phyloP scores from a whole-genome alignment of 768 basidiomycete species.

The Mycena kentingensis region DNA sequence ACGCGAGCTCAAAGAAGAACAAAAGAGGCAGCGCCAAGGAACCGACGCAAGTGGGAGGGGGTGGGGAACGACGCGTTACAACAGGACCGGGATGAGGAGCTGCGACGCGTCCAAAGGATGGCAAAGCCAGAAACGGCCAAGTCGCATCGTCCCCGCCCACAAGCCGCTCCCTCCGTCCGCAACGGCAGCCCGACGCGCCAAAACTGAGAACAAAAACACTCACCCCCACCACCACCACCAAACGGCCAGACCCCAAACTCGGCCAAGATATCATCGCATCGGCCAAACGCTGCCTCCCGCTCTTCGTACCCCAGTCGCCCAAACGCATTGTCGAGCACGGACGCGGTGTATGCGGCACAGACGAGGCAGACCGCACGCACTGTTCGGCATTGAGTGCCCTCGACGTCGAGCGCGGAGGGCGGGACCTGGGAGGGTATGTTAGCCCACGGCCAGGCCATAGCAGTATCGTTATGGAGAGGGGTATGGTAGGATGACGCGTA shows the following conservation, averaged over 20 bases:
- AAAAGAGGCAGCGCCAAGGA: no score
- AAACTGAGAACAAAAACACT: slow-evolving; percentile 4
- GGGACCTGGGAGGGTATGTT: slow-evolving; percentile 77
- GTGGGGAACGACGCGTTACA: no score
- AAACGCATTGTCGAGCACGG: slow-evolving; percentile 94
- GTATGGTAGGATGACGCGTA: background rate
- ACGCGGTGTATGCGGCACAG: slow-evolving; percentile 92
- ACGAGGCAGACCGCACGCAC: slow-evolving; percentile 82
- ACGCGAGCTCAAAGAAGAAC: no score
- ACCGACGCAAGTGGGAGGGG: no score
- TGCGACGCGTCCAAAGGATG: background rate
- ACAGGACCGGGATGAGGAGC: background rate
- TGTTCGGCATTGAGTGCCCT: slow-evolving; percentile 78
- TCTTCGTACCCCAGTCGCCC: slow-evolving; percentile 88
- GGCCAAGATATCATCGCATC: slow-evolving; percentile 91
- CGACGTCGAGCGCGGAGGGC: slow-evolving; percentile 68
- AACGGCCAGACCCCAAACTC: slow-evolving; percentile 94
- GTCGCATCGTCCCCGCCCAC: slow-evolving; percentile 40
- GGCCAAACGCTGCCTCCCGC: slow-evolving; percentile 86
- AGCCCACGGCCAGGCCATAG: no score
- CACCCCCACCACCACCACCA: slow-evolving; percentile 40
- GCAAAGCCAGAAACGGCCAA: slow-evolving; percentile 24
- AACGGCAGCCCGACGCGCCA: background rate
- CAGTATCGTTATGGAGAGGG: background rate
- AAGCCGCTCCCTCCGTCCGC: slow-evolving; percentile 25